Evolutionary conservation across 441 rosid species (phyloP).

Genomic region (Viola pubescens): DNA sequence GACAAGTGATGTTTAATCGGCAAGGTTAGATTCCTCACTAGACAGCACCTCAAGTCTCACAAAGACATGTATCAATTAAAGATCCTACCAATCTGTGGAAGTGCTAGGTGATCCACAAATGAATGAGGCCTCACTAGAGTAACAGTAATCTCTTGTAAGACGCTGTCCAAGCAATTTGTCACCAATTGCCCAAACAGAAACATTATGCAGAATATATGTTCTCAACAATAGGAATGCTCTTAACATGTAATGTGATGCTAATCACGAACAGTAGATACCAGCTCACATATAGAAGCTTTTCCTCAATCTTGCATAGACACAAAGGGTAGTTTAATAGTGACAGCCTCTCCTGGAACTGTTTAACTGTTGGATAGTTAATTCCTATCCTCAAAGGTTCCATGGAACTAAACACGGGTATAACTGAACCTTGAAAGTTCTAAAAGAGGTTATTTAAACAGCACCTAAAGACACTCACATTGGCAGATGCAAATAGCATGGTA

Average conservation of each 20-base stretch:
- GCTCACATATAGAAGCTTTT: constrained; percentile 1
- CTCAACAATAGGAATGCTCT: constrained; percentile 12
- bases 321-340: not conserved
- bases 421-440: too few species aligned
- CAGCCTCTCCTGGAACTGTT: too few species aligned
- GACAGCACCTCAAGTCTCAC: constrained; percentile 17
- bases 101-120: constrained; percentile 11
- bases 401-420: too few species aligned
- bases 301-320: not conserved
- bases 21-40: constrained; percentile 10
- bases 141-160: constrained; percentile 12
- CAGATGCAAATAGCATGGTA: too few species aligned
- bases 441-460: too few species aligned
- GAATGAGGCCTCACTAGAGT: constrained; percentile 10
- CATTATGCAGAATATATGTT: constrained; percentile 1
- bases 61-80: constrained; percentile 13
- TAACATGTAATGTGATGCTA: constrained; percentile 14
- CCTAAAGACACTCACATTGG: too few species aligned
- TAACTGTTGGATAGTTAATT: too few species aligned
- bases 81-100: constrained; percentile 11
- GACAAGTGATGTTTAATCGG: constrained; percentile 12
- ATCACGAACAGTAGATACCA: constrained; percentile 6
- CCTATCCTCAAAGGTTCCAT: too few species aligned
- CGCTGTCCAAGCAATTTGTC: constrained; percentile 13
- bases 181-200: constrained; percentile 7